Percentiles rank a stretch among this genome's conserved stretches.
Evolutionary conservation across 345 rosid species (phyloP).

Genomic region (Gossypium herbaceum): DNA sequence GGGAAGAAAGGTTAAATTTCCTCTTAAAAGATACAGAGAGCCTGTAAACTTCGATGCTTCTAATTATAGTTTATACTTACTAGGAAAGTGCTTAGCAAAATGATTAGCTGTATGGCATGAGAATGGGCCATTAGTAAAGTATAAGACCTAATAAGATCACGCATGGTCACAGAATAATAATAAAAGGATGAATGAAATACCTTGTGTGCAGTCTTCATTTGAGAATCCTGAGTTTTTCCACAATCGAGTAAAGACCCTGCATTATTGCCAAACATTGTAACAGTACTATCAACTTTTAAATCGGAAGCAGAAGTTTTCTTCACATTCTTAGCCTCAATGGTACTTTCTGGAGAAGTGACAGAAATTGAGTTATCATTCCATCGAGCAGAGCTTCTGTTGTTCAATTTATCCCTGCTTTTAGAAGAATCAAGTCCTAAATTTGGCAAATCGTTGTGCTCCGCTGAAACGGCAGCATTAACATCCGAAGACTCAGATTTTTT

Average conservation of each 20-base stretch:
- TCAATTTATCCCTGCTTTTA: conserved; percentile 23
- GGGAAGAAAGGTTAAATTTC: background rate
- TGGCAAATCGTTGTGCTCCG: conserved; percentile 28
- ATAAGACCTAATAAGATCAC: background rate
- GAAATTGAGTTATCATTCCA: conserved; percentile 33
- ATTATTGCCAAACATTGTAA: conserved; percentile 19
- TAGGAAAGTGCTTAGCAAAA: background rate
- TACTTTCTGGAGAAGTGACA: conserved; percentile 28
- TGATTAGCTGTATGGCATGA: background rate
- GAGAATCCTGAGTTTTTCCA: conserved; percentile 33
- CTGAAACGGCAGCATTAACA: conserved; percentile 16
- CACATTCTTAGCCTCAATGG: conserved; percentile 24
- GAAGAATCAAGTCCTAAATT: conserved; percentile 31
- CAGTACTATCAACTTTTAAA: conserved; percentile 19
- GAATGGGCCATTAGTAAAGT: background rate
- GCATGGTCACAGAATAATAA: background rate
- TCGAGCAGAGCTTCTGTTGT: conserved; percentile 28
- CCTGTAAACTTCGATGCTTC: background rate
- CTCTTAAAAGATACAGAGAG: background rate
- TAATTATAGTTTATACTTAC: background rate
- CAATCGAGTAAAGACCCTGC: conserved; percentile 30
- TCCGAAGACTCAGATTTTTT: conserved; percentile 40
- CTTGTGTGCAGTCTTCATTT: conserved; percentile 27
- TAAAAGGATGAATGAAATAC: conserved; percentile 28
- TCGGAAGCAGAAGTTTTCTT: conserved; percentile 32